These are phyloP conservation scores for Kodamaea kaohsiungensis DNA, from an alignment of 805 yeast genomes.

Conservation along the genomic window DNA sequence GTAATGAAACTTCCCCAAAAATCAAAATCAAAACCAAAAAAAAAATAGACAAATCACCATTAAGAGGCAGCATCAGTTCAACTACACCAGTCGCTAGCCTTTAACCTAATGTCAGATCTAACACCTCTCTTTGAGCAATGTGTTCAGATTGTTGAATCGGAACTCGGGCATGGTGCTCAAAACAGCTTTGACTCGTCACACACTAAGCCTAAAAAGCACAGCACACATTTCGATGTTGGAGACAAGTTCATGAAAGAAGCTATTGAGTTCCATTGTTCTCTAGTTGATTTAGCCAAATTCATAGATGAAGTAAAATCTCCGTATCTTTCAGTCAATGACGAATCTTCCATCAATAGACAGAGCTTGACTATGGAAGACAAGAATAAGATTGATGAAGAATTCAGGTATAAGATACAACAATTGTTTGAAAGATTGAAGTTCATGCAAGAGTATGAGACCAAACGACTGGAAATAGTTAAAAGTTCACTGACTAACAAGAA, in stretches of 20 bases:
- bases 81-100: not conserved
- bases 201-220: conserved; percentile 8
- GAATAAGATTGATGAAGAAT: conserved; percentile 56
- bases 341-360: conserved; percentile 22
- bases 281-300: conserved; percentile 35
- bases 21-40: too few species aligned
- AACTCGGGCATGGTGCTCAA: conserved; percentile 18
- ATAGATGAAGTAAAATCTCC: conserved; percentile 32
- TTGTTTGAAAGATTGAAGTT: conserved; percentile 51
- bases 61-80: not conserved
- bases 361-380: conserved; percentile 38
- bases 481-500: conserved; percentile 5
- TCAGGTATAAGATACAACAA: conserved; percentile 52
- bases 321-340: conserved; percentile 30
- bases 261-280: conserved; percentile 30
- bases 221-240: conserved; percentile 15
- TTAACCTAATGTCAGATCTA: conserved; percentile 42
- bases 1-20: not conserved
- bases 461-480: conserved; percentile 29
- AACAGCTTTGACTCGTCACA: conserved; percentile 10
- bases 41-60: not conserved
- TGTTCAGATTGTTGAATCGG: conserved; percentile 42
- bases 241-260: conserved; percentile 47
- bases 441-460: conserved; percentile 52
- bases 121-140: conserved; percentile 52